Percentiles rank a stretch among this genome's conserved stretches.
Conservation (phyloP, 2,329 filamentous ascomycete species). For the Pseudogymnoascus sp. region DNA sequence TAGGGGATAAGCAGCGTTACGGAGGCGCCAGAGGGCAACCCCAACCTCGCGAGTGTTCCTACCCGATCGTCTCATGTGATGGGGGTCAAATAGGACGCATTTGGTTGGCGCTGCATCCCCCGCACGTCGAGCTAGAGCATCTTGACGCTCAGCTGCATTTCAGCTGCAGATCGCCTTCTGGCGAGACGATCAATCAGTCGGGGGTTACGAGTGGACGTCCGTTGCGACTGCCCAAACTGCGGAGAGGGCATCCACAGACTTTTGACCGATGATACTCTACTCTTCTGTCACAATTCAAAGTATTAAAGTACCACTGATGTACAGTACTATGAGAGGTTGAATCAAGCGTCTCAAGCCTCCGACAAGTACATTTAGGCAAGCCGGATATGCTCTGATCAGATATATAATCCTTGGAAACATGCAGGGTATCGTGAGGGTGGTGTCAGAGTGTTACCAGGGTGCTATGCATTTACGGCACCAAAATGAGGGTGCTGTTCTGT, state of each 20-base stretch:
- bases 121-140: constrained; percentile 1
- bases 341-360: not conserved
- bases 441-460: not conserved
- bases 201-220: not conserved
- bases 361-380: not conserved
- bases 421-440: not conserved
- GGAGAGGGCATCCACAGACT: not conserved
- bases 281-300: not conserved
- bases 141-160: constrained; percentile 6
- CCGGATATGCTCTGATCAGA: not conserved
- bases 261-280: not conserved
- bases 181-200: not conserved
- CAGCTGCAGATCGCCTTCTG: not conserved
- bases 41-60: not conserved
- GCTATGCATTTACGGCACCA: not conserved
- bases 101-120: constrained; percentile 5
- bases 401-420: not conserved
- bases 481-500: not conserved
- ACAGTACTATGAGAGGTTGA: not conserved
- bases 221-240: not conserved
- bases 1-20: not conserved
- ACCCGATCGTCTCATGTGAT: constrained; percentile 6
- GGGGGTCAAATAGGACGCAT: not conserved
- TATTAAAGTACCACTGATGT: not conserved
- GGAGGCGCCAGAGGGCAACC: not conserved